Conservation (phyloP, 1,284 basidiomycete species). For the Cryptococcus sp. region DNA sequence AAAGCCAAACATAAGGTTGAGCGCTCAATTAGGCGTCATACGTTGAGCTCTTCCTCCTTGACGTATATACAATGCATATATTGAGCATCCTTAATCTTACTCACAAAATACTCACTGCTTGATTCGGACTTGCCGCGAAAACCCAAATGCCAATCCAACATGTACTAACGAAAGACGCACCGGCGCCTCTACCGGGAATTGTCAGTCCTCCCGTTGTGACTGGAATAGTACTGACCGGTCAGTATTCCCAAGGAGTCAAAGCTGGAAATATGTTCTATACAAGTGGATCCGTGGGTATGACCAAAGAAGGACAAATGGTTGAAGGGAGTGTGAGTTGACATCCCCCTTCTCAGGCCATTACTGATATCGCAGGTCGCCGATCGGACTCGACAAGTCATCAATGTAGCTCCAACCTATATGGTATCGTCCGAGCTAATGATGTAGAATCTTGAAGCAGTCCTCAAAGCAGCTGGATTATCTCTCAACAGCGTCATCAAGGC, state of each 20-base stretch:
- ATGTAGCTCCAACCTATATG: conserved; percentile 8
- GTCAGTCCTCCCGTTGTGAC: conserved; percentile 15
- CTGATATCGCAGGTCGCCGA: conserved; percentile 24
- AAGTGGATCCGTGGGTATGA: conserved; percentile 39
- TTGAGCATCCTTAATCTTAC: too few species aligned
- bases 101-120: too few species aligned
- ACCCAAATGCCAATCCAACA: conserved; percentile 27
- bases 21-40: too few species aligned
- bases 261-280: conserved; percentile 40
- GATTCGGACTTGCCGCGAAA: too few species aligned
- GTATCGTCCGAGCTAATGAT: neutral
- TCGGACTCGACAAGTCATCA: conserved; percentile 37
- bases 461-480: conserved; percentile 29
- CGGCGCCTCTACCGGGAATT: conserved; percentile 35
- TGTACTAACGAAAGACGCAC: conserved; percentile 33
- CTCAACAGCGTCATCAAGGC: conserved; percentile 39
- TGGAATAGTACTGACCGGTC: neutral
- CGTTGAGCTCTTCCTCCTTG: too few species aligned
- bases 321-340: conserved; percentile 29
- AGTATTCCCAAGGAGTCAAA: conserved; percentile 43
- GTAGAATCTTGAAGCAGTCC: conserved; percentile 37
- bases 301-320: conserved; percentile 37
- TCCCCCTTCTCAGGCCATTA: neutral
- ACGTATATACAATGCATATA: too few species aligned
- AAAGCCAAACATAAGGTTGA: too few species aligned